Base-by-base conservation (phyloP, 441 rosid genomes). In the Pelargonium citronellum region DNA sequence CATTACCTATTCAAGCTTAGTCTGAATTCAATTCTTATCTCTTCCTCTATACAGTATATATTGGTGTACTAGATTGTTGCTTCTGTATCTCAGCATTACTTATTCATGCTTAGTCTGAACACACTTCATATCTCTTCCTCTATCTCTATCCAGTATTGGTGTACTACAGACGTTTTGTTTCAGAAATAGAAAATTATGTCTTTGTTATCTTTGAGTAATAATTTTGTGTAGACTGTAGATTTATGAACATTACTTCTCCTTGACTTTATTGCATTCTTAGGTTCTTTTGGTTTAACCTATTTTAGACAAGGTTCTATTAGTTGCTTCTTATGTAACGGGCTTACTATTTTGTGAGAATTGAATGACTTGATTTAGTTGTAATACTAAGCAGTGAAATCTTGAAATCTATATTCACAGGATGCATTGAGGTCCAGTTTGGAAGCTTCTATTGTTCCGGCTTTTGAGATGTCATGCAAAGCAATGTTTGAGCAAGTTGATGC, bases 401-500 rank as follows among this genome's bases (percentile, higher is more conserved):
- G 51, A 46, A 5, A 17, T 60, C 64, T 68, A 67, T 70, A 66
- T 71, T 60, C 74, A 79, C 83, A 90, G 96, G 93, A 90, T 74
- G 81, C 87, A 49, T 73, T 90, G 68, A 85, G 86, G 75, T 82
- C 93, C 77, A 76, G 79, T 68, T 69, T 90, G 79, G 94, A 90
- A 80, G 79, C 87, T 78, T 85, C 90, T 53, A 65, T 90, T 57
- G 78, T 90, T 77, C 96, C 94, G 27, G 91, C 91, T 20, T 90
- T 90, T 79, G 91, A 90, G 83, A 67, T 82, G 82, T 86, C 93
- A 66, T 90, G 94, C 86, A 87, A 90, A 80, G 78, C 89, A 24
- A 82, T 88, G 94, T 90, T 90, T 68, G 89, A 87, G 76, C 91
- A 87, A 79, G 80, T 90, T 67, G 91, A 90, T 77, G 76, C 80